These are phyloP conservation scores for Scheffersomyces insectosa DNA, from an alignment of 1,139 yeast genomes.

Conservation along the genomic window DNA sequence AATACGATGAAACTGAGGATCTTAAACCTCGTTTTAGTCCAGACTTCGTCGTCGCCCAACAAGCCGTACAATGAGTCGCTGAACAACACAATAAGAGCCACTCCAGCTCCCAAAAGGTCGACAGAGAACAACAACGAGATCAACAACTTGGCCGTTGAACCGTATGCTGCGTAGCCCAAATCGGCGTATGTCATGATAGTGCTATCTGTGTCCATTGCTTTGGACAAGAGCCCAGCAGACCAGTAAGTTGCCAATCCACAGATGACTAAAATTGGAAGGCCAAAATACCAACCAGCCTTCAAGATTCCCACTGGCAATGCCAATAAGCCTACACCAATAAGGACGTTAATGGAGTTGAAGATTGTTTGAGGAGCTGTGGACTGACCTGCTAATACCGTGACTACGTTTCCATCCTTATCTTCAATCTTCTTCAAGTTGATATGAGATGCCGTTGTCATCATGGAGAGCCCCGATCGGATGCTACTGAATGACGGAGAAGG, in stretches of 20 bases:
- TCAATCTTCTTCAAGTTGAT: conserved; percentile 66
- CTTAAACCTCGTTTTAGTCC: conserved; percentile 43
- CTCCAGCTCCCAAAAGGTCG: conserved; percentile 59
- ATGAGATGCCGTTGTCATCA: conserved; percentile 51
- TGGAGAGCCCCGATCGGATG: conserved; percentile 35
- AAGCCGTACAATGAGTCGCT: conserved; percentile 53
- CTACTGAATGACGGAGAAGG: conserved; percentile 41
- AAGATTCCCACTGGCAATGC: conserved; percentile 50
- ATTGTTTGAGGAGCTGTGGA: conserved; percentile 59
- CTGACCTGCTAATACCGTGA: conserved; percentile 77
- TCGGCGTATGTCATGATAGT: conserved; percentile 88
- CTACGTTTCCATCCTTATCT: conserved; percentile 69
- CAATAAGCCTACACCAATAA: conserved; percentile 51
- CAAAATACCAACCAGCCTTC: conserved; percentile 49
- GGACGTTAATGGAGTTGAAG: conserved; percentile 48
- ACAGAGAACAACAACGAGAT: conserved; percentile 43
- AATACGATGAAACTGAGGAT: conserved; percentile 40
- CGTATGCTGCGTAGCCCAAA: conserved; percentile 76
- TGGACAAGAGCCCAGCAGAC: conserved; percentile 45
- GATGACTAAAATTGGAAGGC: conserved; percentile 37
- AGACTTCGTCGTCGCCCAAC: conserved; percentile 36
- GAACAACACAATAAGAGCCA: conserved; percentile 53
- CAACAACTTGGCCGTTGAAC: conserved; percentile 45
- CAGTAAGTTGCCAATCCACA: conserved; percentile 47
- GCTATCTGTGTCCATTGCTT: conserved; percentile 65